Conservation (phyloP, 2,329 filamentous ascomycete genomes). For the Arthrobotrys megalospora region DNA sequence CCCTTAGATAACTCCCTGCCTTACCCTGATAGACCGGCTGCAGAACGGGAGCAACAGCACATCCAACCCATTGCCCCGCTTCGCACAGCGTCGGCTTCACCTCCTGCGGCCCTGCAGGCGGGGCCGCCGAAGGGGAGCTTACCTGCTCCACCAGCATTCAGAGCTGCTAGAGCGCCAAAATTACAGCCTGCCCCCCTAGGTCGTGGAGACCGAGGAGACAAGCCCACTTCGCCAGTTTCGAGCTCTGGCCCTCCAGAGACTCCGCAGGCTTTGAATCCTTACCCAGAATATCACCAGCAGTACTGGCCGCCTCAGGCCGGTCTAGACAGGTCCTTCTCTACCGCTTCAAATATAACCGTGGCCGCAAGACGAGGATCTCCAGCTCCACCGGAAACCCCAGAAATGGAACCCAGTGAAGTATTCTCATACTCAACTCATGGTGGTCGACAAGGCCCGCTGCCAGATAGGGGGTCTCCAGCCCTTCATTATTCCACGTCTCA, state of each 20-base stretch:
- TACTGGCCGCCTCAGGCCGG: slow-evolving; percentile 73
- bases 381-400: slow-evolving; percentile 94
- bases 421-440: slow-evolving; percentile 89
- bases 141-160: slow-evolving; percentile 64
- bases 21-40: slow-evolving; percentile 63
- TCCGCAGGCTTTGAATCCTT: slow-evolving; percentile 64
- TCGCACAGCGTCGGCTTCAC: slow-evolving; percentile 52
- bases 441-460: slow-evolving; percentile 74
- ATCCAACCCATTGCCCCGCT: slow-evolving; percentile 51
- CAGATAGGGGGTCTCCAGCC: slow-evolving; percentile 87
- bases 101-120: slow-evolving; percentile 57
- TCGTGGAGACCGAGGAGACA: slow-evolving; percentile 44
- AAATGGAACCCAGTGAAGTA: slow-evolving; percentile 77
- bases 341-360: slow-evolving; percentile 92
- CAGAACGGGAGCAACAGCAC: slow-evolving; percentile 60
- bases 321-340: slow-evolving; percentile 79
- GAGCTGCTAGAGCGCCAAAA: slow-evolving; percentile 61
- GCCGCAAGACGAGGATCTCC: slow-evolving; percentile 92
- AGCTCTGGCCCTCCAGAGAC: slow-evolving; percentile 63
- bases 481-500: slow-evolving; percentile 70
- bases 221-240: slow-evolving; percentile 59
- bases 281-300: slow-evolving; percentile 74
- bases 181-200: slow-evolving; percentile 59
- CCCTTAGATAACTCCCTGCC: slow-evolving; percentile 62
- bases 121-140: slow-evolving; percentile 62